Conservation (phyloP, 192 early-diverging fungal genomes). For the Podila minutissima region DNA sequence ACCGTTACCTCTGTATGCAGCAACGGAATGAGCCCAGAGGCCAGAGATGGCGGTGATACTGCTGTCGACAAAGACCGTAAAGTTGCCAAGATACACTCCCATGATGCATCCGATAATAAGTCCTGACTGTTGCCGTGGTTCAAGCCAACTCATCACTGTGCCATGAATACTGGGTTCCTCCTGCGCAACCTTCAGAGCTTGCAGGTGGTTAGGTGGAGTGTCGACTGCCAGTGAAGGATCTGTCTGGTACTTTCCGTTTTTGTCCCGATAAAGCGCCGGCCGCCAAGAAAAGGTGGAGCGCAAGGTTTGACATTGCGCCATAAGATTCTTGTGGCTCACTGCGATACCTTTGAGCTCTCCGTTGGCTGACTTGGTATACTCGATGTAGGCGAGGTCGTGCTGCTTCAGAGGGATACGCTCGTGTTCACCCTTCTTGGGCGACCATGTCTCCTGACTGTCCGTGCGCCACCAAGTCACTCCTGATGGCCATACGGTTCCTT, state of each 20-base stretch:
- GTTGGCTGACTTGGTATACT: constrained; percentile 79
- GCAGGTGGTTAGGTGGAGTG: neutral
- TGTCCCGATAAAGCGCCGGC: constrained; percentile 31
- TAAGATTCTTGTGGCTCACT: constrained; percentile 74
- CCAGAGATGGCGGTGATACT: constrained; percentile 67
- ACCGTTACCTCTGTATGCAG: constrained; percentile 68
- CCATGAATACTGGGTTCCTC: constrained; percentile 32
- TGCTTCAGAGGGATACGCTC: constrained; percentile 54
- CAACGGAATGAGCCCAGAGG: constrained; percentile 71
- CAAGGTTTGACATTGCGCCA: constrained; percentile 65
- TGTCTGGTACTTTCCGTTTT: constrained; percentile 22
- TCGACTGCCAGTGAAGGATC: constrained; percentile 24
- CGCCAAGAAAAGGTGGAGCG: constrained; percentile 26
- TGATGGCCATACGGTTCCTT: constrained; percentile 65
- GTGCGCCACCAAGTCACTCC: constrained; percentile 82
- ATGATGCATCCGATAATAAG: constrained; percentile 70
- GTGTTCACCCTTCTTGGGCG: constrained; percentile 56
- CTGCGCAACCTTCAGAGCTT: constrained; percentile 9
- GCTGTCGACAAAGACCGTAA: constrained; percentile 68
- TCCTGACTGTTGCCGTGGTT: constrained; percentile 82
- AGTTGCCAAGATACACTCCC: constrained; percentile 72
- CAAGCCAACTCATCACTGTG: constrained; percentile 69
- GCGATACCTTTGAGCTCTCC: constrained; percentile 84
- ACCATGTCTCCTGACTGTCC: constrained; percentile 71
- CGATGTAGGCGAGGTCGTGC: constrained; percentile 80